Conservation (phyloP, 1,284 basidiomycete genomes). For the Marasmius fiardii region DNA sequence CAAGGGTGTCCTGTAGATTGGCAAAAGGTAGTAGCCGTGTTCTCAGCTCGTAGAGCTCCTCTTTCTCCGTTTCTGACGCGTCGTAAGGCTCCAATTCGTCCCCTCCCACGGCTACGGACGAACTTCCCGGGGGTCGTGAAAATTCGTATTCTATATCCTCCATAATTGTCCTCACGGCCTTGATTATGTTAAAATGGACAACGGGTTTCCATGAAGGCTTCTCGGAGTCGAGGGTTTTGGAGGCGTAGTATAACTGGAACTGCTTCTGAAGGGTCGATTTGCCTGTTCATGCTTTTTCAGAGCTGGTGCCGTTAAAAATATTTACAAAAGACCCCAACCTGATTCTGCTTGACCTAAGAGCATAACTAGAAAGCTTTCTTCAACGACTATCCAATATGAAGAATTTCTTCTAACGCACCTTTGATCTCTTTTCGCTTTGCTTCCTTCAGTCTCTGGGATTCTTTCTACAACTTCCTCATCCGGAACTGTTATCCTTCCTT, state of each 20-base stretch:
- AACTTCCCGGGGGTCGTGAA: constrained; percentile 12
- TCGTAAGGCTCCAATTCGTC: constrained; percentile 17
- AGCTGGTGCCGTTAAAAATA: background rate
- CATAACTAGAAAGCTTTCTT: constrained; percentile 41
- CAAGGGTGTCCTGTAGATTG: constrained; percentile 63
- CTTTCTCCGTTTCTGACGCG: constrained; percentile 29
- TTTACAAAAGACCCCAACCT: constrained; percentile 25
- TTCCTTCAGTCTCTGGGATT: constrained; percentile 48
- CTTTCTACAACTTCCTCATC: constrained; percentile 39
- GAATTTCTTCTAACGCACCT: constrained; percentile 40
- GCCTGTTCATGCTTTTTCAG: constrained; percentile 31
- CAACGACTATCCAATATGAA: background rate
- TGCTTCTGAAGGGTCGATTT: constrained; percentile 80
- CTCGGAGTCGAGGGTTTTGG: constrained; percentile 63
- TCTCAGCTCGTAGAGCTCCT: constrained; percentile 51
- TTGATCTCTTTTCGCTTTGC: constrained; percentile 56
- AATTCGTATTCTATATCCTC: constrained; percentile 69
- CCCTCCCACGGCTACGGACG: constrained; percentile 9
- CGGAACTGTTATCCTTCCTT: background rate
- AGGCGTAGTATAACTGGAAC: constrained; percentile 76
- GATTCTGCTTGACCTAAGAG: constrained; percentile 77
- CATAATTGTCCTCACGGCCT: constrained; percentile 71
- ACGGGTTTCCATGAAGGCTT: constrained; percentile 73
- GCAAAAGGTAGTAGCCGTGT: constrained; percentile 59
- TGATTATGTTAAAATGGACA: constrained; percentile 79